Evolutionary conservation across 352 stramenopile species (phyloP).

Genomic region (Globisporangium camurandrum): DNA sequence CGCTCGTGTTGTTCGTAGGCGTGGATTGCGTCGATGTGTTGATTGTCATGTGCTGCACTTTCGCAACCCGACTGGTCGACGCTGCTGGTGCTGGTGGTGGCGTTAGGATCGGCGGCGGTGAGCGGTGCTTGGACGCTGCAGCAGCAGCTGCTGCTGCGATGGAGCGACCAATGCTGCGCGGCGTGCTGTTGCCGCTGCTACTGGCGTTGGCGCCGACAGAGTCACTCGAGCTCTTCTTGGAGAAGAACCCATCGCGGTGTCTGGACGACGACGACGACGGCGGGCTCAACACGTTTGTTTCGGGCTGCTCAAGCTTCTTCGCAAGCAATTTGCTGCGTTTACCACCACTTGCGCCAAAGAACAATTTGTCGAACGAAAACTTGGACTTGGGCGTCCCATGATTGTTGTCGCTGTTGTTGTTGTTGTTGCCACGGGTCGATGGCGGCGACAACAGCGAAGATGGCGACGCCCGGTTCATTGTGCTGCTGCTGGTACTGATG

Average conservation of each 20-base stretch:
- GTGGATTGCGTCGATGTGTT: too few relatives aligned
- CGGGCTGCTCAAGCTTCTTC: conserved; percentile 10
- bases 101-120: conserved; percentile 18
- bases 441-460: too few relatives aligned
- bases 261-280: too few relatives aligned
- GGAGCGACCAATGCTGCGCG: too few relatives aligned
- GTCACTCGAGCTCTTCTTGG: conserved; percentile 2
- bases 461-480: too few relatives aligned
- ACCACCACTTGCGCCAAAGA: conserved; percentile 9
- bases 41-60: background rate
- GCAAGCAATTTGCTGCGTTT: conserved; percentile 6
- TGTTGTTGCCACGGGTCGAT: too few relatives aligned
- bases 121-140: too few relatives aligned
- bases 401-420: background rate
- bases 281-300: background rate
- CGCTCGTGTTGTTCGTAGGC: background rate
- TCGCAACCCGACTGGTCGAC: background rate
- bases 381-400: conserved; percentile 14
- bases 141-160: too few relatives aligned
- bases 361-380: conserved; percentile 19
- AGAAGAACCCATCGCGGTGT: conserved; percentile 5
- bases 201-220: too few relatives aligned
- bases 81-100: too few relatives aligned
- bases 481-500: too few relatives aligned
- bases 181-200: background rate